Conservation (phyloP, 2,329 filamentous ascomycete genomes). For the Onygena corvina region DNA sequence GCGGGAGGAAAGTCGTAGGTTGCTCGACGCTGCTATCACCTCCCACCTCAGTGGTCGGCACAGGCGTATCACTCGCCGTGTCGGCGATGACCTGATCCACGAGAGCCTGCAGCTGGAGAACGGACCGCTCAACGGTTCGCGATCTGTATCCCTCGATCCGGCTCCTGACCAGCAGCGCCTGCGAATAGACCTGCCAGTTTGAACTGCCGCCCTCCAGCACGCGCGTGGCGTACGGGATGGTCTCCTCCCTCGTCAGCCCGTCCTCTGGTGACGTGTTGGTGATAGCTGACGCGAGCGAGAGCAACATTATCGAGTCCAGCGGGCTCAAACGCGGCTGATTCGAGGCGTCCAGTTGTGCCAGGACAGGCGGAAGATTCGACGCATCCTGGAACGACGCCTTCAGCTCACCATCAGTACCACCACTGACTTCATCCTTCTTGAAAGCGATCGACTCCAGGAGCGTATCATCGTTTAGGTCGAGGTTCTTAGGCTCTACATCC, state of each 20-base stretch:
- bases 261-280: conserved; percentile 79
- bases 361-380: conserved; percentile 44
- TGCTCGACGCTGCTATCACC: conserved; percentile 22
- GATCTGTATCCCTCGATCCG: conserved; percentile 80
- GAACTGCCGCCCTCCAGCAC: conserved; percentile 80
- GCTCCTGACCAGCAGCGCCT: conserved; percentile 78
- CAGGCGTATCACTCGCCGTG: conserved; percentile 42
- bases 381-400: conserved; percentile 32
- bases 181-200: conserved; percentile 97
- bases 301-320: conserved; percentile 78
- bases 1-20: conserved; percentile 68
- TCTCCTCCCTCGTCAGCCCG: conserved; percentile 82
- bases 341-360: conserved; percentile 59
- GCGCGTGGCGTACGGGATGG: conserved; percentile 76
- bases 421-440: conserved; percentile 40
- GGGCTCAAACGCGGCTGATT: conserved; percentile 71
- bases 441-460: conserved; percentile 81
- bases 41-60: conserved; percentile 23
- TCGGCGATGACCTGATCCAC: conserved; percentile 92
- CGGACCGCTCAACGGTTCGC: conserved; percentile 74
- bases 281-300: conserved; percentile 68
- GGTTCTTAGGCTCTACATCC: conserved; percentile 45
- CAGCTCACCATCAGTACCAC: conserved; percentile 31
- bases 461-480: conserved; percentile 84
- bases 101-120: conserved; percentile 85